phyloP scores from a whole-genome alignment of 1,139 yeast genomes.

The Candida sanyaensis region DNA sequence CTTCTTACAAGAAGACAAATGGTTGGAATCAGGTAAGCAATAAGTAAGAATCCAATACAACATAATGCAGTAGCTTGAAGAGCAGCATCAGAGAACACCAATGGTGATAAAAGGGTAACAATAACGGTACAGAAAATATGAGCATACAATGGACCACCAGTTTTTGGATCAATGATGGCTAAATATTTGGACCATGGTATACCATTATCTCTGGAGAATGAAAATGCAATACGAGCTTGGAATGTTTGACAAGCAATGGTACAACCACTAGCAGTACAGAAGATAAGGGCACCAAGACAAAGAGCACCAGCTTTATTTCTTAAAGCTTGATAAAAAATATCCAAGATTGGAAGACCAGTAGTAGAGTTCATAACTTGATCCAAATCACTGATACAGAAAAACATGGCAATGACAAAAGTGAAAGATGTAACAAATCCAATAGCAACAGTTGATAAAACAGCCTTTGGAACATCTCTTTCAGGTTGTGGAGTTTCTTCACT shows the following conservation, averaged over 20 bases:
- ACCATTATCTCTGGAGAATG: conserved; percentile 71
- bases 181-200: conserved; percentile 45
- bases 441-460: conserved; percentile 43
- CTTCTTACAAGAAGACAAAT: conserved; percentile 56
- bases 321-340: conserved; percentile 42
- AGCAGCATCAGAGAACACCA: conserved; percentile 41
- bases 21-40: conserved; percentile 46
- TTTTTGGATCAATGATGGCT: conserved; percentile 41
- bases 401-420: conserved; percentile 44
- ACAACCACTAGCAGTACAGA: conserved; percentile 43
- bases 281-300: conserved; percentile 34
- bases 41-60: conserved; percentile 45
- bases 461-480: conserved; percentile 41
- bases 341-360: conserved; percentile 45
- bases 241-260: conserved; percentile 46
- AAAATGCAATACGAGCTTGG: conserved; percentile 74
- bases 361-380: conserved; percentile 26
- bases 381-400: conserved; percentile 39
- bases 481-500: conserved; percentile 43
- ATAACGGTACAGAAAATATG: conserved; percentile 45
- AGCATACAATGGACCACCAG: conserved; percentile 48
- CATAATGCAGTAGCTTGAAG: conserved; percentile 50
- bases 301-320: conserved; percentile 39
- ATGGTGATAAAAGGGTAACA: conserved; percentile 42
- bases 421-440: conserved; percentile 44